Evolutionary conservation across 2,329 filamentous ascomycete genomes (phyloP).

Genomic region (Dactylellina drechsleri): DNA sequence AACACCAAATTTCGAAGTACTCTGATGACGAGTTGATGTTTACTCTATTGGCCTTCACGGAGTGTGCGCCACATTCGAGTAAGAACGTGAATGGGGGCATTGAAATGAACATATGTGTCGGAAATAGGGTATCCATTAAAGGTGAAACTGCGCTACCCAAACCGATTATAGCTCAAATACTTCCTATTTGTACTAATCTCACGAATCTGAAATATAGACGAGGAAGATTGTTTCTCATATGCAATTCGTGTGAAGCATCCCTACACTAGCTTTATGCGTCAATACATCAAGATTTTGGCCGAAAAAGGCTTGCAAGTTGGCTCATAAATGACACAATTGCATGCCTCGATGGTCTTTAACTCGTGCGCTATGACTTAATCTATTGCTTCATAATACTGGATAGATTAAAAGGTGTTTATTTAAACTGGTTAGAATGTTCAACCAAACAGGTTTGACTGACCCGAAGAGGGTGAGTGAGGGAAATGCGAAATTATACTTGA

Average conservation of each 20-base stretch:
- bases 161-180: background rate
- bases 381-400: too few relatives aligned
- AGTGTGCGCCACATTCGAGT: background rate
- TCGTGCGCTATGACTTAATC: too few relatives aligned
- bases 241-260: constrained; percentile 41
- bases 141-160: background rate
- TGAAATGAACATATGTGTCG: background rate
- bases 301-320: constrained; percentile 38
- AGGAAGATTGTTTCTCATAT: constrained; percentile 25
- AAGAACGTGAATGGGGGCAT: background rate
- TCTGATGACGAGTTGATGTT: constrained; percentile 45
- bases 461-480: too few relatives aligned
- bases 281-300: constrained; percentile 31
- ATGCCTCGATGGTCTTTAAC: too few relatives aligned
- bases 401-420: too few relatives aligned
- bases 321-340: background rate
- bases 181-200: background rate
- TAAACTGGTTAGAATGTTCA: too few relatives aligned
- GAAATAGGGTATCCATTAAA: background rate
- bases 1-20: constrained; percentile 49
- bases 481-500: too few relatives aligned
- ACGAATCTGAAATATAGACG: background rate
- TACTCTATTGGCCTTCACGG: constrained; percentile 33
- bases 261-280: constrained; percentile 41
- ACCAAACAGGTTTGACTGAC: too few relatives aligned